These are phyloP conservation scores for Tulasnella sp. DNA, from an alignment of 768 basidiomycete genomes.

Conservation along the genomic window DNA sequence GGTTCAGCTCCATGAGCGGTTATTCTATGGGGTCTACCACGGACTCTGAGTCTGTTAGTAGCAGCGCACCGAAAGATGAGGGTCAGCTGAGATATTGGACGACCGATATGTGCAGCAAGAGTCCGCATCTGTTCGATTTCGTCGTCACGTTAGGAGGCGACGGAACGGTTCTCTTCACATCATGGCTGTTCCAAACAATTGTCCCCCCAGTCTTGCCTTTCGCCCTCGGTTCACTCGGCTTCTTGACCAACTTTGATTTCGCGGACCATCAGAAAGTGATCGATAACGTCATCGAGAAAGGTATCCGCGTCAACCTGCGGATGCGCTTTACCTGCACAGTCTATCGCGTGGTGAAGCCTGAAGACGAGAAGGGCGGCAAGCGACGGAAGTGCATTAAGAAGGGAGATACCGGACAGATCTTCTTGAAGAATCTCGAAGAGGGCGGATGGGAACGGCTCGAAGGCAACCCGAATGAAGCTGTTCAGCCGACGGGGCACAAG, in stretches of 20 bases:
- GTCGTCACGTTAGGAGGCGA: slow-evolving; percentile 98
- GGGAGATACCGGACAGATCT: slow-evolving; percentile 91
- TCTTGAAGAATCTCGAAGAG: slow-evolving; percentile 90
- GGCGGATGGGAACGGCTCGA: slow-evolving; percentile 97
- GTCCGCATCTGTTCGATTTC: slow-evolving; percentile 94
- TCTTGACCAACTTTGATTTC: slow-evolving; percentile 97
- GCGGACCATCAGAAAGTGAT: slow-evolving; percentile 81
- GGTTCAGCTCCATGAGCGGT: slow-evolving; percentile 36
- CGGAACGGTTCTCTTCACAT: slow-evolving; percentile 97
- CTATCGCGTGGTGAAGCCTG: slow-evolving; percentile 83
- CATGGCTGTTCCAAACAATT: slow-evolving; percentile 98
- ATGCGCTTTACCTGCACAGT: slow-evolving; percentile 99
- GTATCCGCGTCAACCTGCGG: slow-evolving; percentile 94
- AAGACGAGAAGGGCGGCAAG: slow-evolving; percentile 59
- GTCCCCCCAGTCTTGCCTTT: slow-evolving; percentile 99
- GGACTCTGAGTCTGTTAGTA: slow-evolving; percentile 49
- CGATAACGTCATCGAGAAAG: slow-evolving; percentile 85
- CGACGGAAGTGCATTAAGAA: slow-evolving; percentile 79
- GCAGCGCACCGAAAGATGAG: slow-evolving; percentile 52
- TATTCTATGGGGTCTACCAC: slow-evolving; percentile 48
- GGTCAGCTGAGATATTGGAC: slow-evolving; percentile 99
- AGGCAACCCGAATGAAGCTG: slow-evolving; percentile 44
- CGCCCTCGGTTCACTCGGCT: slow-evolving; percentile 94
- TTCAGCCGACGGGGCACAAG: slow-evolving; percentile 38
- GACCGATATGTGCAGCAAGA: slow-evolving; percentile 88